Percentiles rank a stretch among this genome's conserved stretches.
These are phyloP conservation scores for Rhizopogon salebrosus DNA, from an alignment of 768 basidiomycete genomes.

Conservation along the genomic window DNA sequence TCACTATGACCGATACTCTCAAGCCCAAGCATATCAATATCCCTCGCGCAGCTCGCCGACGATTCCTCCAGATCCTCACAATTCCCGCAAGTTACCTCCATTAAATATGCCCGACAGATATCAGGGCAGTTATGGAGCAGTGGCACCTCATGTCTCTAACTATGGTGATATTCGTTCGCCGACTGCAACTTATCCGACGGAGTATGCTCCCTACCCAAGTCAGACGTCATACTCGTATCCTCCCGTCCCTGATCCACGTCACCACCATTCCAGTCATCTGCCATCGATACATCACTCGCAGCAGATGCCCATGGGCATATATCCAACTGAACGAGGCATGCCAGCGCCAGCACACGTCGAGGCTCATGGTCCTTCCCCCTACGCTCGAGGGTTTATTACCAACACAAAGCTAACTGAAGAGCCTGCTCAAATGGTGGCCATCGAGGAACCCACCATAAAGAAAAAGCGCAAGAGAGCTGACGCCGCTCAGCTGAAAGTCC, in stretches of 20 bases:
- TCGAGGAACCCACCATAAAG: conserved; percentile 71
- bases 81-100: conserved; percentile 57
- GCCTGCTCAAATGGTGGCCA: conserved; percentile 29
- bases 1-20: conserved; percentile 48
- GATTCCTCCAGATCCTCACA: conserved; percentile 41
- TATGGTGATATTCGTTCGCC: conserved; percentile 54
- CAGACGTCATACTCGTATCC: conserved; percentile 29
- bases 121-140: conserved; percentile 36
- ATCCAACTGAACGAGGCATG: conserved; percentile 29
- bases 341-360: conserved; percentile 36
- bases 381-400: conserved; percentile 38
- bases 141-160: conserved; percentile 31
- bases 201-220: conserved; percentile 44
- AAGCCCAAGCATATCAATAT: conserved; percentile 38
- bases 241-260: conserved; percentile 33
- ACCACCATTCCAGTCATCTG: conserved; percentile 22
- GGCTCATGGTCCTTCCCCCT: conserved; percentile 40
- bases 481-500: conserved; percentile 69
- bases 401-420: conserved; percentile 28
- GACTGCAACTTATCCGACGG: conserved; percentile 53
- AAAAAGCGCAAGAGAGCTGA: conserved; percentile 87
- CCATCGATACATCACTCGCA: conserved; percentile 22
- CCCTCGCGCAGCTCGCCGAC: conserved; percentile 45
- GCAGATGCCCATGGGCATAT: conserved; percentile 24
- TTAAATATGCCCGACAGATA: conserved; percentile 46